Evolutionary conservation across 768 basidiomycete genomes (phyloP), one percentile per base, ranked within the genome.

Genomic region (Phlebiopsis gigantea): DNA sequence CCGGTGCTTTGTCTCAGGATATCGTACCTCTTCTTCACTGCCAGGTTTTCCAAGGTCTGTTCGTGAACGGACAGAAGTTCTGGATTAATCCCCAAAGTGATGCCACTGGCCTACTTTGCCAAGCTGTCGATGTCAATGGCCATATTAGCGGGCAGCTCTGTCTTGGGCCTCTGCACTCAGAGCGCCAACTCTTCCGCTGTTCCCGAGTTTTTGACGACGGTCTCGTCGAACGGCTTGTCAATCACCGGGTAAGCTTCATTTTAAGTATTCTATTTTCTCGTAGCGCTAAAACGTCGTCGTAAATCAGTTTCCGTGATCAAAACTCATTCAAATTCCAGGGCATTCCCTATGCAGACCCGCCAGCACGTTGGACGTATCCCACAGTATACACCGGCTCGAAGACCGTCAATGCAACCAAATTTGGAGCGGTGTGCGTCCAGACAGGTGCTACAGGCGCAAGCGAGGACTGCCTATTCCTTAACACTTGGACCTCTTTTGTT

Each of bases 281-380:
- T 24, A 22, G 46, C n/a, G n/a, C 25, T 51, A 12, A 47, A 21
- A 14, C 22, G 19, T 5, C 28, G 19, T 22, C 14, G 24, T 21
- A 10, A 2, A 9, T 42, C 43, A 78, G 77, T 0, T 75, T 71
- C 42, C 77, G 79, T 19, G 79, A 80, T 60, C 73, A 75, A 31
- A 65, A 75, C 0, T 76, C 77, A 1, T 80, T 82, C 69, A 71
- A 76, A 17, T 81, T 82, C 71, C 64, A 79, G 12, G 79, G 80
- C 12, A 76, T 82, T 42, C 79, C 76, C 0, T 81, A 76, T 57
- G 77, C 78, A 4, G 66, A 77, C 55, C 73, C 74, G 1, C 72
- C 75, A 10, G 52, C 60, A 44, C 71, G 78, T 2, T 80, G 76
- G 63, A 68, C 71, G 14, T 77, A 81, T 64, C 77, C 80, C 2